Percentiles rank a stretch among this genome's conserved stretches.
These are phyloP conservation scores for Boletus tomentosulus DNA, from an alignment of 768 basidiomycete species.

Conservation along the genomic window DNA sequence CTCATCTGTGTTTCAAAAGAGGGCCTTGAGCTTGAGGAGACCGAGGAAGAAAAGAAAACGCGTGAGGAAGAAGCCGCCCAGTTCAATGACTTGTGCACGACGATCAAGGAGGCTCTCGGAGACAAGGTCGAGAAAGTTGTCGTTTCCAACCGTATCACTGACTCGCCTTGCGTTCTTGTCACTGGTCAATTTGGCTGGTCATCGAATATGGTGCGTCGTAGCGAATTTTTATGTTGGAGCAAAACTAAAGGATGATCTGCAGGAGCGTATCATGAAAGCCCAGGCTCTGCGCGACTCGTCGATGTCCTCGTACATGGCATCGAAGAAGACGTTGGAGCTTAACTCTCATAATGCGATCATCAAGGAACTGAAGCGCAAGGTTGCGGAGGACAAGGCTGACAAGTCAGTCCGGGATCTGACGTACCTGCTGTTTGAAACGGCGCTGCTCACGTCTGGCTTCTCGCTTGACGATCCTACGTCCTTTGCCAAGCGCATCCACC, in stretches of 20 bases:
- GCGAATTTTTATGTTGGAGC: background rate
- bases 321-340: slow-evolving; percentile 96
- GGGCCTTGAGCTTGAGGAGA: slow-evolving; percentile 98
- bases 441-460: slow-evolving; percentile 93
- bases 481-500: slow-evolving; percentile 94
- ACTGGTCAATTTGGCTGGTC: slow-evolving; percentile 99
- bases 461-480: slow-evolving; percentile 92
- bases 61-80: slow-evolving; percentile 84
- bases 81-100: slow-evolving; percentile 84
- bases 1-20: slow-evolving; percentile 98
- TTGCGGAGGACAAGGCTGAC: slow-evolving; percentile 96
- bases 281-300: slow-evolving; percentile 94
- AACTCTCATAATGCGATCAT: slow-evolving; percentile 91
- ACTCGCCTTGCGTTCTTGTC: slow-evolving; percentile 95
- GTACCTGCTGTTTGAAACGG: slow-evolving; percentile 94
- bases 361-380: slow-evolving; percentile 94
- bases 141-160: slow-evolving; percentile 94
- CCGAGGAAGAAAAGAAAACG: slow-evolving; percentile 90
- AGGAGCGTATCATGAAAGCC: slow-evolving; percentile 99
- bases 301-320: slow-evolving; percentile 99
- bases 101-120: slow-evolving; percentile 97
- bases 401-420: slow-evolving; percentile 97
- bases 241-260: slow-evolving; percentile 7
- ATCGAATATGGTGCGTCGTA: slow-evolving; percentile 81
- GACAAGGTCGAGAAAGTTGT: slow-evolving; percentile 99